Conservation (phyloP, 768 basidiomycete genomes). For the Pulveroboletus frians region DNA sequence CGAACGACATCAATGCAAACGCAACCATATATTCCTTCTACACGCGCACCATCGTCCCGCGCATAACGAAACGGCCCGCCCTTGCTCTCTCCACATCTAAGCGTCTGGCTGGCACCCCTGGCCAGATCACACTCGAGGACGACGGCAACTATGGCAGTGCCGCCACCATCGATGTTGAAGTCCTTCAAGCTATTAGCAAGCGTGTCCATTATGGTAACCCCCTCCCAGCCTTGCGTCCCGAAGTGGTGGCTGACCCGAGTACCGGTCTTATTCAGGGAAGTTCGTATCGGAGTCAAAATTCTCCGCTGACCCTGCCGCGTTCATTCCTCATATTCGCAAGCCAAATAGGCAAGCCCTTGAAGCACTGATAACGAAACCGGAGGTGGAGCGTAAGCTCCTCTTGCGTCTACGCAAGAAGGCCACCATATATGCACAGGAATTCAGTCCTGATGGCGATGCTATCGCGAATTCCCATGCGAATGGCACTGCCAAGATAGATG, state of each 20-base stretch:
- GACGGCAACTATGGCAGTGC: constrained; percentile 98
- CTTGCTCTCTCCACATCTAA: constrained; percentile 59
- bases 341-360: constrained; percentile 77
- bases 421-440: constrained; percentile 72
- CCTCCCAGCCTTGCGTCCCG: constrained; percentile 14
- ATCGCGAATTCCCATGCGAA: constrained; percentile 30
- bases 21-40: constrained; percentile 86
- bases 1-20: constrained; percentile 83
- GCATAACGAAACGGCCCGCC: constrained; percentile 75
- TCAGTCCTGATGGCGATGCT: constrained; percentile 62
- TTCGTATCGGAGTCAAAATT: constrained; percentile 99
- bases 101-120: constrained; percentile 59
- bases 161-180: constrained; percentile 91
- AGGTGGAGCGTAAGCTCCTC: constrained; percentile 84
- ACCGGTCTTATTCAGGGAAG: constrained; percentile 58
- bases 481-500: constrained; percentile 72
- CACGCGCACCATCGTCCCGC: constrained; percentile 79
- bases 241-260: constrained; percentile 1
- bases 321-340: constrained; percentile 85
- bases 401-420: constrained; percentile 83
- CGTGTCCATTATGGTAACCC: constrained; percentile 91
- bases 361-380: constrained; percentile 92
- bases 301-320: constrained; percentile 73
- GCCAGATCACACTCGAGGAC: constrained; percentile 73
- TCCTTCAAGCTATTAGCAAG: constrained; percentile 96